A percentile compares a stretch with the other conserved stretches of the same genome.
Evolutionary conservation across 495 filamentous ascomycete genomes (phyloP).

Genomic region (Lophiotrema nucula): DNA sequence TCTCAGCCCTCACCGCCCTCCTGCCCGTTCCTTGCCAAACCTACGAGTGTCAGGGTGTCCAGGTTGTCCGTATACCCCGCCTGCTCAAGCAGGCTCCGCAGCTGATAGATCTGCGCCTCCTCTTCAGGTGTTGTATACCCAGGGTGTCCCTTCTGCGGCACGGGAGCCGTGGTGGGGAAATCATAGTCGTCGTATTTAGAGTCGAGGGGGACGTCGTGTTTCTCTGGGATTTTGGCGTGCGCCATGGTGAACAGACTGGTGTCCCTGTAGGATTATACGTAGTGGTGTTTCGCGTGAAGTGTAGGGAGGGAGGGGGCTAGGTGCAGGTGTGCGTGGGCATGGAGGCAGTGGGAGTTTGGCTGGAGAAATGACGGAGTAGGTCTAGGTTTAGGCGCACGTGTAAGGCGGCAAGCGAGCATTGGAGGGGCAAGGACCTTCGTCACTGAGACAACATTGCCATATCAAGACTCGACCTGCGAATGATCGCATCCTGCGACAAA

Average conservation of each 20-base stretch:
- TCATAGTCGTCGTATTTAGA: conserved; percentile 96
- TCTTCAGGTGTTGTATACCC: conserved; percentile 85
- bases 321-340: background rate
- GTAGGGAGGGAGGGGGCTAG: background rate
- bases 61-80: conserved; percentile 80
- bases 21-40: conserved; percentile 20
- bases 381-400: conserved; percentile 22
- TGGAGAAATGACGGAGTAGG: conserved; percentile 23
- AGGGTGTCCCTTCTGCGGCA: conserved; percentile 71
- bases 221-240: conserved; percentile 9
- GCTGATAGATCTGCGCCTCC: conserved; percentile 83
- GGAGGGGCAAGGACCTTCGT: background rate
- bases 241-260: conserved; percentile 20
- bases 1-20: background rate
- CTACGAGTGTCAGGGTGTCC: conserved; percentile 84
- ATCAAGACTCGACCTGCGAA: too few relatives aligned
- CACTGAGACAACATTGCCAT: too few relatives aligned
- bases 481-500: too few relatives aligned
- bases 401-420: background rate
- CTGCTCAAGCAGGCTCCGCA: conserved; percentile 79
- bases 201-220: conserved; percentile 58
- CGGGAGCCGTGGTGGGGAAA: conserved; percentile 76
- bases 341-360: background rate
- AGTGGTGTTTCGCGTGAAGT: background rate
- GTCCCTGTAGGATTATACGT: too few relatives aligned